phyloP scores from a whole-genome alignment of 257 asterid genomes.

The Voacanga thouarsii region DNA sequence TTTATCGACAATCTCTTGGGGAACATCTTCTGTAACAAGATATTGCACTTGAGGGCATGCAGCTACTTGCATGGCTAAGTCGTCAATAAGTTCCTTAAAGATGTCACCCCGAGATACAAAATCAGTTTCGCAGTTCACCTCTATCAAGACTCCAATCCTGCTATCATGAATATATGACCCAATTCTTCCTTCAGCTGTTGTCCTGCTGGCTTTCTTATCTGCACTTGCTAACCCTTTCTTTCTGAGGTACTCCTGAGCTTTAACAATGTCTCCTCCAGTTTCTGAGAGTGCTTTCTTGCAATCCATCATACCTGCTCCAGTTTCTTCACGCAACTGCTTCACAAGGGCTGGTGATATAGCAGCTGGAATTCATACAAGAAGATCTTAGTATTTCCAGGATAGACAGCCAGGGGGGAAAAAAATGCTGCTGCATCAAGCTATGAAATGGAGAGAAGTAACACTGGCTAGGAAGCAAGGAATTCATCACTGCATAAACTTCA shows the following conservation, averaged over 20 bases:
- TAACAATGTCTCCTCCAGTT: conserved; percentile 70
- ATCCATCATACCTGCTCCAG: conserved; percentile 99
- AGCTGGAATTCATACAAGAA: conserved; percentile 38
- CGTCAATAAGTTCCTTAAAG: conserved; percentile 80
- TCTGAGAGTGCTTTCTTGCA: conserved; percentile 89
- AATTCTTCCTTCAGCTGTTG: conserved; percentile 95
- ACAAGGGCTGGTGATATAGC: conserved; percentile 82
- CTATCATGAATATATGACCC: conserved; percentile 91
- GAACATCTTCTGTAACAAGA: conserved; percentile 72
- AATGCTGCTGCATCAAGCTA: background rate
- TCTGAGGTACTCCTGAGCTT: conserved; percentile 84
- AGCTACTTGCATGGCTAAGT: conserved; percentile 98
- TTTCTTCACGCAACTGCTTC: conserved; percentile 91
- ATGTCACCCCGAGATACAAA: conserved; percentile 95
- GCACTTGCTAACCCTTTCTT: conserved; percentile 95
- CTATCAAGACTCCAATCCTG: conserved; percentile 88
- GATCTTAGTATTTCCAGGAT: conserved; percentile 2
- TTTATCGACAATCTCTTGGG: conserved; percentile 61
- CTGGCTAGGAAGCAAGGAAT: background rate
- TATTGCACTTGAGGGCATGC: conserved; percentile 94
- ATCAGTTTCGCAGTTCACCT: conserved; percentile 95
- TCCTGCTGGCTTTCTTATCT: conserved; percentile 83
- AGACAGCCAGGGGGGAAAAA: background rate
- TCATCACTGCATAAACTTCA: background rate
- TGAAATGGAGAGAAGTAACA: conserved; percentile 1